A percentile compares a stretch with the other conserved stretches of the same genome.
Evolutionary conservation across 345 rosid genomes (phyloP).

Genomic region (Crucihimalaya himalaica): DNA sequence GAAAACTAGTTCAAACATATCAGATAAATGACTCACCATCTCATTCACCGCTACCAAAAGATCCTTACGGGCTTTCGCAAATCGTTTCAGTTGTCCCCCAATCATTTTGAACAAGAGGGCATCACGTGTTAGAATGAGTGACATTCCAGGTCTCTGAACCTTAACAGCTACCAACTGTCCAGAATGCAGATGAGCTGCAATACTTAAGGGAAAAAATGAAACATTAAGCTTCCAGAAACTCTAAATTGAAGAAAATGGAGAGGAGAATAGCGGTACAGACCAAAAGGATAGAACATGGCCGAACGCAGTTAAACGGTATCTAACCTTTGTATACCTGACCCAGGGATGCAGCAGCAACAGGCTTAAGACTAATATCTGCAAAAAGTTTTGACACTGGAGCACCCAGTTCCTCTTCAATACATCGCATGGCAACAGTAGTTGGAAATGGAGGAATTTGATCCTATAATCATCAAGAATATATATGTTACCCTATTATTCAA

Average conservation of each 20-base stretch:
- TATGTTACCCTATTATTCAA: conserved; percentile 1
- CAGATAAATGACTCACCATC: conserved; percentile 58
- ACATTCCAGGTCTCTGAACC: conserved; percentile 98
- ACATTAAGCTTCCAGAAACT: conserved; percentile 36
- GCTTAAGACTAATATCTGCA: conserved; percentile 87
- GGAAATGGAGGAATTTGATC: conserved; percentile 98
- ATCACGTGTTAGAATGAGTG: conserved; percentile 79
- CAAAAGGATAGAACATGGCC: conserved; percentile 7
- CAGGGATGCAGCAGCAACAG: conserved; percentile 92
- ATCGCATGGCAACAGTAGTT: conserved; percentile 64
- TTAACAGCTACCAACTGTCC: conserved; percentile 98
- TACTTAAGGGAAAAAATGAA: conserved; percentile 46
- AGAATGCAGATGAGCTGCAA: conserved; percentile 95
- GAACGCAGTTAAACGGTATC: conserved; percentile 35
- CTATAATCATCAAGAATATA: conserved; percentile 44
- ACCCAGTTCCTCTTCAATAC: conserved; percentile 85
- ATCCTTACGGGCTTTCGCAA: conserved; percentile 91
- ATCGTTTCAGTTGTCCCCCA: conserved; percentile 92
- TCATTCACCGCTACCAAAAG: conserved; percentile 90
- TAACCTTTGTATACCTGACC: conserved; percentile 99
- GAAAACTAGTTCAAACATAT: conserved; percentile 7
- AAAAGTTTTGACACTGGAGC: conserved; percentile 64
- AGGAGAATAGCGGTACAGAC: conserved; percentile 2
- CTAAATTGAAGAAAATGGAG: background rate
- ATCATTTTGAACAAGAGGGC: conserved; percentile 88